Conservation (phyloP, 2,329 filamentous ascomycete genomes). For the Aspergillus costaricaensis region DNA sequence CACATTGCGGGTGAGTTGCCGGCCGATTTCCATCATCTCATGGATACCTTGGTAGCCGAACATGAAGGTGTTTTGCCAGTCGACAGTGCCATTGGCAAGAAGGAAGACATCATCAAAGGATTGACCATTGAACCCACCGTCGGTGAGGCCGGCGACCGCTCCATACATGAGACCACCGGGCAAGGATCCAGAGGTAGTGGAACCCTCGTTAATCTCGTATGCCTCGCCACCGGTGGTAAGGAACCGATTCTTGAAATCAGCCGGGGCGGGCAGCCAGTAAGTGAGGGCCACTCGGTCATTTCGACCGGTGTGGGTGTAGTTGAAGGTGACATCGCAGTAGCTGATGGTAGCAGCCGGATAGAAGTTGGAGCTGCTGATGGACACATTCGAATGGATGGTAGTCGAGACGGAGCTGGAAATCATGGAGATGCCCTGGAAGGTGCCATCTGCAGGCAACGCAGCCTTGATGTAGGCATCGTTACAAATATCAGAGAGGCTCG, state of each 20-base stretch:
- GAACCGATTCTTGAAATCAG: constrained; percentile 48
- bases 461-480: too few relatives aligned
- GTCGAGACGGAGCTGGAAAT: too few relatives aligned
- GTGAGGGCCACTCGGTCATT: too few relatives aligned
- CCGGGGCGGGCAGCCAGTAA: constrained; percentile 20
- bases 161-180: constrained; percentile 48
- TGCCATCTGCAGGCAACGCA: too few relatives aligned
- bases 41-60: constrained; percentile 52
- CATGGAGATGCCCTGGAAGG: too few relatives aligned
- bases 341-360: too few relatives aligned
- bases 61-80: constrained; percentile 36
- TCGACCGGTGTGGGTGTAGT: too few relatives aligned
- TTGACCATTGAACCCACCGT: constrained; percentile 47
- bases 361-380: too few relatives aligned
- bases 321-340: too few relatives aligned
- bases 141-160: constrained; percentile 44
- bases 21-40: constrained; percentile 55
- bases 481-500: too few relatives aligned
- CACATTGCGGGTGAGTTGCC: constrained; percentile 46
- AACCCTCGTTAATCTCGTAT: background rate
- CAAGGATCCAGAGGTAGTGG: background rate
- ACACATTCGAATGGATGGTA: too few relatives aligned
- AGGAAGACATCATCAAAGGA: constrained; percentile 30
- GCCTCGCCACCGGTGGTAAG: constrained; percentile 44
- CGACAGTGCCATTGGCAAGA: constrained; percentile 50